Evolutionary conservation across 2,329 filamentous ascomycete species (phyloP).

Genomic region (Colletotrichum sp.): DNA sequence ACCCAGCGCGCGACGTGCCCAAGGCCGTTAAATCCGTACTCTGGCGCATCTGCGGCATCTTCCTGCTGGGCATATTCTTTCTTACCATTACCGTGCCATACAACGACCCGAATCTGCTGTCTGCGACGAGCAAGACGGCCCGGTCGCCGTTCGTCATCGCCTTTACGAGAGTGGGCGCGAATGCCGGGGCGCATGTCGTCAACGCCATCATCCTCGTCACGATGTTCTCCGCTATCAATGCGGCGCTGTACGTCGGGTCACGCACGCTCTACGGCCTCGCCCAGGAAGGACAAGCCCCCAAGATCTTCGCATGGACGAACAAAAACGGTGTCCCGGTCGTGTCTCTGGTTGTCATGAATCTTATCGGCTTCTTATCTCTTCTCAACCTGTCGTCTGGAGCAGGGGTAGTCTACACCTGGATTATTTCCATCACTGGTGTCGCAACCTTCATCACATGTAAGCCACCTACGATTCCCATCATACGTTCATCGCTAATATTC

Average conservation of each 20-base stretch:
- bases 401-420: background rate
- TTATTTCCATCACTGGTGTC: background rate
- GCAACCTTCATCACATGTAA: constrained; percentile 1
- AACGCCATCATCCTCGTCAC: constrained; percentile 60
- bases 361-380: constrained; percentile 19
- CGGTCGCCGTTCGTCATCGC: constrained; percentile 56
- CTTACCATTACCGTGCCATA: constrained; percentile 59
- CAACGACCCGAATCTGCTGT: constrained; percentile 54
- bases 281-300: constrained; percentile 54
- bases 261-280: constrained; percentile 62
- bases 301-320: constrained; percentile 55
- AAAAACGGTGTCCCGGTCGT: constrained; percentile 41
- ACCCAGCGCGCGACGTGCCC: constrained; percentile 49
- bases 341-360: constrained; percentile 19
- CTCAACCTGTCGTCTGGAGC: constrained; percentile 18
- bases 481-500: background rate
- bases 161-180: constrained; percentile 55
- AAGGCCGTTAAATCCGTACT: constrained; percentile 27
- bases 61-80: constrained; percentile 55
- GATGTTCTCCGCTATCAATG: constrained; percentile 55
- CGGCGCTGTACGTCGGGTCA: constrained; percentile 59
- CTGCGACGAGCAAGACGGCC: constrained; percentile 45
- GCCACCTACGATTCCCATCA: too few species aligned
- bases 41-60: constrained; percentile 38
- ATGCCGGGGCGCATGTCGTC: constrained; percentile 58